A percentile compares a stretch with the other conserved stretches of the same genome.
phyloP scores from a whole-genome alignment of 2,329 filamentous ascomycete genomes.

The Nannizzia gypsea region DNA sequence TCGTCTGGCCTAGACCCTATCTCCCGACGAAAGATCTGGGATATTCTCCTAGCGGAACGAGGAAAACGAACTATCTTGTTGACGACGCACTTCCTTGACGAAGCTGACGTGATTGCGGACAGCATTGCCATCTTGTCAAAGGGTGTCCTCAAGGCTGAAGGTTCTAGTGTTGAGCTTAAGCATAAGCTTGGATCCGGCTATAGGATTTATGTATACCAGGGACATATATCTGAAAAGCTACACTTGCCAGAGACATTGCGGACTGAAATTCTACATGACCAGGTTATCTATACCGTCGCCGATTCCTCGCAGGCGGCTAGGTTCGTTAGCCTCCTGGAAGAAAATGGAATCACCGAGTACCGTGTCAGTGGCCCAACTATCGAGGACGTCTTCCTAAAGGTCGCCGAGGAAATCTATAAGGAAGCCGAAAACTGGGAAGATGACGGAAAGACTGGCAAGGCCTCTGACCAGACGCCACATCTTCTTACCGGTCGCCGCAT shows the following conservation, averaged over 20 bases:
- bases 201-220: constrained; percentile 60
- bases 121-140: constrained; percentile 81
- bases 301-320: constrained; percentile 58
- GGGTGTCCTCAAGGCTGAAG: constrained; percentile 67
- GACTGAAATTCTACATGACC: constrained; percentile 54
- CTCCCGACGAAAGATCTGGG: constrained; percentile 82
- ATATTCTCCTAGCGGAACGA: constrained; percentile 76
- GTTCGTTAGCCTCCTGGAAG: constrained; percentile 59
- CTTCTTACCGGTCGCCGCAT: constrained; percentile 59
- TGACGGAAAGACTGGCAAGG: constrained; percentile 13
- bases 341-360: constrained; percentile 58
- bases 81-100: constrained; percentile 88
- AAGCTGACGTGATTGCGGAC: constrained; percentile 80
- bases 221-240: constrained; percentile 37
- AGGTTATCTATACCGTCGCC: constrained; percentile 59
- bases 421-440: constrained; percentile 8
- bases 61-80: constrained; percentile 71
- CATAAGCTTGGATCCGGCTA: constrained; percentile 73
- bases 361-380: constrained; percentile 81
- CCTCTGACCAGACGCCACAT: constrained; percentile 17
- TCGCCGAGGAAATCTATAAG: constrained; percentile 62
- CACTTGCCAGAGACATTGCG: constrained; percentile 40
- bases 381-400: constrained; percentile 79
- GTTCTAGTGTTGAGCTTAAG: constrained; percentile 78
- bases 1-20: constrained; percentile 79